A percentile compares a stretch with the other conserved stretches of the same genome.
These are phyloP conservation scores for Kodamaea ohmeri DNA, from an alignment of 1,139 yeast genomes.

Conservation along the genomic window DNA sequence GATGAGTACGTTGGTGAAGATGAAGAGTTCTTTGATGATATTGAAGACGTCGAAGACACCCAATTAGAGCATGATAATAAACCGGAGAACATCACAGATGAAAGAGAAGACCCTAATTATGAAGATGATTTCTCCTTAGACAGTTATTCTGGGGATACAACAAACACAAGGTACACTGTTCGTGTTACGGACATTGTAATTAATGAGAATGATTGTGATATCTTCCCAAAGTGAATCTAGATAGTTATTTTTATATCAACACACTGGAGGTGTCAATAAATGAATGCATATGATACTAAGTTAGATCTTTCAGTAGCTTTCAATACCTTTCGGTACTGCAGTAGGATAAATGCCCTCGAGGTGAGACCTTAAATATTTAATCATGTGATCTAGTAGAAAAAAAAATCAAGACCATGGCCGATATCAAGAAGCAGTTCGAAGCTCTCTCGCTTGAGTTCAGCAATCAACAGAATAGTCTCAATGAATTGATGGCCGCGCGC, in stretches of 20 bases:
- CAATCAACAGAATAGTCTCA: slow-evolving; percentile 32
- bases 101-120: slow-evolving; percentile 21
- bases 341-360: no score
- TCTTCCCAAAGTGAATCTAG: slow-evolving; percentile 14
- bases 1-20: slow-evolving; percentile 14
- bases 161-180: slow-evolving; percentile 37
- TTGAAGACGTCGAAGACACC: slow-evolving; percentile 5
- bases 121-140: slow-evolving; percentile 15
- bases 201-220: slow-evolving; percentile 31
- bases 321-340: no score
- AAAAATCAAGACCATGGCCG: slow-evolving; percentile 20
- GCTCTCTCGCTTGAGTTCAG: slow-evolving; percentile 40
- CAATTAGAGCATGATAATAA: background rate
- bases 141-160: slow-evolving; percentile 25
- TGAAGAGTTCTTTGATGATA: background rate
- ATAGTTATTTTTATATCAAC: background rate
- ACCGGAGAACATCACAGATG: background rate
- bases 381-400: slow-evolving; percentile 1
- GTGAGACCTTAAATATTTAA: no score
- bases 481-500: slow-evolving; percentile 56
- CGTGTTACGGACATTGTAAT: slow-evolving; percentile 54
- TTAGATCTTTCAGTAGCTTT: no score
- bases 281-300: no score
- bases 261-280: background rate
- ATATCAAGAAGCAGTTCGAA: slow-evolving; percentile 36